These are phyloP conservation scores for Brasilioporus rufonigricans DNA, from an alignment of 768 basidiomycete species.

Conservation along the genomic window DNA sequence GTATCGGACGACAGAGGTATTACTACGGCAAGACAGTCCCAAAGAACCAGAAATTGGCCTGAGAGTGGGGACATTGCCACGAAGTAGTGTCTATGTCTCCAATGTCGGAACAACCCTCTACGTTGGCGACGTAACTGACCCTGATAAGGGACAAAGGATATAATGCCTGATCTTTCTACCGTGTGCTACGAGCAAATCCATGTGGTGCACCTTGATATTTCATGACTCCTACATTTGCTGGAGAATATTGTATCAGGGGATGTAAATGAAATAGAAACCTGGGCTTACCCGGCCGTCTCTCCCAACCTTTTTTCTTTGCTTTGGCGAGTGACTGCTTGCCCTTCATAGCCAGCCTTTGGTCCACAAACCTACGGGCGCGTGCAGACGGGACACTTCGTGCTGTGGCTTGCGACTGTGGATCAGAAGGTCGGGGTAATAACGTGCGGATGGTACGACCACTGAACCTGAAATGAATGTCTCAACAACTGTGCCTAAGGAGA, in stretches of 20 bases:
- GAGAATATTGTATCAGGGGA: neutral
- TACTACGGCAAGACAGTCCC: constrained; percentile 31
- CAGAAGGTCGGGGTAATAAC: constrained; percentile 33
- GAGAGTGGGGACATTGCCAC: neutral
- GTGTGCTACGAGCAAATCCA: constrained; percentile 36
- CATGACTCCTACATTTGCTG: constrained; percentile 59
- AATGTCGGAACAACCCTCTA: neutral
- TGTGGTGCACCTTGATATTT: constrained; percentile 52
- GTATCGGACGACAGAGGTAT: constrained; percentile 46
- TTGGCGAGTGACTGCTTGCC: constrained; percentile 30
- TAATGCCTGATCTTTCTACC: neutral
- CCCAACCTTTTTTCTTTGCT: constrained; percentile 50
- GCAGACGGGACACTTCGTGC: constrained; percentile 47
- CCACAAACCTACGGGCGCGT: constrained; percentile 50
- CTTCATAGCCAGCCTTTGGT: constrained; percentile 49
- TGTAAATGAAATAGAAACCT: neutral
- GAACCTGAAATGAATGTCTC: constrained; percentile 4
- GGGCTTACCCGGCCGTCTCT: constrained; percentile 53
- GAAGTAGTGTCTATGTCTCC: neutral
- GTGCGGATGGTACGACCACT: constrained; percentile 57
- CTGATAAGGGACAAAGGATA: neutral
- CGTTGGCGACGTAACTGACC: neutral
- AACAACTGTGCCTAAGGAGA: neutral
- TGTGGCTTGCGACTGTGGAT: constrained; percentile 34
- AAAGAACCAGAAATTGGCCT: constrained; percentile 19